These are phyloP conservation scores for Leccinum pallidistipes DNA, from an alignment of 1,284 basidiomycete species.

Conservation along the genomic window DNA sequence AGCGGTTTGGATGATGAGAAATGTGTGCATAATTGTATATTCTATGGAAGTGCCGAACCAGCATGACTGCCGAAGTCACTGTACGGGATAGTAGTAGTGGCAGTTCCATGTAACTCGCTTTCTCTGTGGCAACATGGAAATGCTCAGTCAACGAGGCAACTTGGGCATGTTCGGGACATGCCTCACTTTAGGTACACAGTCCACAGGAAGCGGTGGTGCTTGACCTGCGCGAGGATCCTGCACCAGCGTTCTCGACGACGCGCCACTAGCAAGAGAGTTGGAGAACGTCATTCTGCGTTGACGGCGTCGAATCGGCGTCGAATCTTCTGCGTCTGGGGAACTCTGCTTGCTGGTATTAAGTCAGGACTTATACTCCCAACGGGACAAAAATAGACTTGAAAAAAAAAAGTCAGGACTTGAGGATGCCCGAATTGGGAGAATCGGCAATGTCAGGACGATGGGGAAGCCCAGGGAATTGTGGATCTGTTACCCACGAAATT, in stretches of 20 bases:
- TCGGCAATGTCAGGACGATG: too few relatives aligned
- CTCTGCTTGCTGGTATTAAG: constrained; percentile 5
- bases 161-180: constrained; percentile 25
- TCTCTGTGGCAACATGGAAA: constrained; percentile 23
- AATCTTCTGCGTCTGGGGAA: constrained; percentile 1
- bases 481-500: too few relatives aligned
- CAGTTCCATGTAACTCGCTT: neutral
- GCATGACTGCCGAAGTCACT: too few relatives aligned
- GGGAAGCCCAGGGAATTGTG: too few relatives aligned
- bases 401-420: too few relatives aligned
- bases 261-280: constrained; percentile 9
- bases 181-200: constrained; percentile 7
- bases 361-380: too few relatives aligned
- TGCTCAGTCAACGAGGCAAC: constrained; percentile 30
- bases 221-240: neutral
- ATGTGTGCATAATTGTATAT: too few relatives aligned
- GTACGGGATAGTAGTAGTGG: neutral
- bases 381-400: too few relatives aligned
- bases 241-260: neutral
- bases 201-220: neutral
- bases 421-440: too few relatives aligned
- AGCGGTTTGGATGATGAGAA: too few relatives aligned
- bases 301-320: constrained; percentile 1
- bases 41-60: too few relatives aligned
- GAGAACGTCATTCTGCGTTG: constrained; percentile 27